Evolutionary conservation across 495 filamentous ascomycete species (phyloP), one percentile per base, ranked within the genome.

Genomic region (Lophiotrema nucula): DNA sequence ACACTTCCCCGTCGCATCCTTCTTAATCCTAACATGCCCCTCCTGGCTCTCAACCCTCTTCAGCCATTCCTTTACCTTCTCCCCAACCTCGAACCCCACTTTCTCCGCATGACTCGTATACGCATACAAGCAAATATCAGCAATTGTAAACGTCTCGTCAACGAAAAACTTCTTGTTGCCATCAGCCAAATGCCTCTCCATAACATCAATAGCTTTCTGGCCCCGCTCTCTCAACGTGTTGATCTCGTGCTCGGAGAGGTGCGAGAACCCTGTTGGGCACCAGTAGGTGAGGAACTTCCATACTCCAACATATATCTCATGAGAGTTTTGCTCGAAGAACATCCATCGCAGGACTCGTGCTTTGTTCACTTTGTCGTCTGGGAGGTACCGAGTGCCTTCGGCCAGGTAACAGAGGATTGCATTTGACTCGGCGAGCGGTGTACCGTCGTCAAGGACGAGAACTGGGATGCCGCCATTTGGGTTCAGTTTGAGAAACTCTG

Each of bases 341-440:
- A 58, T 16, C 54, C 45, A 58, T 21, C 35, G 44, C n/a, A 58
- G 35, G n/a, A 50, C 33, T 33, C 43, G 26, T 13, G 44, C 12
- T 15, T 18, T 15, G 28, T 25, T 35, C 16, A 58, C 31, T 42
- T 42, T 26, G 28, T 10, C 19, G 10, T 16, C 15, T 12, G 54
- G 45, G 8, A 49, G 22, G 42, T 25, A 58, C 2, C 13, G 13
- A 1, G 54, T 58, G 31, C 26, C 33, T 37, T 19, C 24, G 16
- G 54, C 44, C 5, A 58, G 54, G 45, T 50, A 50, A 35, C 37
- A 58, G 19, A 58, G 8, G 26, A 58, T 58, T 8, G 54, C 54
- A 24, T 43, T 50, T 1, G 45, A 49, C 43, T 58, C 44, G 44
- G 54, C 22, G 35, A 50, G 54, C 2, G 38, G 16, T 1, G 45